Conservation (phyloP, 2,329 filamentous ascomycete genomes). For the Fusarium sororula region DNA sequence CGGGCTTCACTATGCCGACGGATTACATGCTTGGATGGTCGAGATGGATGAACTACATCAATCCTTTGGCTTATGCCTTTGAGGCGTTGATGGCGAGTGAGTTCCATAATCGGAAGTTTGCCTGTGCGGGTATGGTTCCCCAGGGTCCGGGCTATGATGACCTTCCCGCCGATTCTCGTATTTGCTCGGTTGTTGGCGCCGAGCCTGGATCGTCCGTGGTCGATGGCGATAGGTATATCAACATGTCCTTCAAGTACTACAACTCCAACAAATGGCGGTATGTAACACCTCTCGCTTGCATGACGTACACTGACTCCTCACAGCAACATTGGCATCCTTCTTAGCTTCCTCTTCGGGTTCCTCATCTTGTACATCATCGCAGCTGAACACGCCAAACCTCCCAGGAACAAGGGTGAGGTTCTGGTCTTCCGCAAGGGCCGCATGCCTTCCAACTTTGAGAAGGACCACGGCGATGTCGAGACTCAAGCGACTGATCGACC, state of each 20-base stretch:
- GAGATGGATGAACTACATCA: slow-evolving; percentile 72
- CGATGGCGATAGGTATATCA: slow-evolving; percentile 69
- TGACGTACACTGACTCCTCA: accelerated
- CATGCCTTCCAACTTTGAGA: slow-evolving; percentile 68
- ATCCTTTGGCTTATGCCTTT: slow-evolving; percentile 66
- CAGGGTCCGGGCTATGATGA: slow-evolving; percentile 45
- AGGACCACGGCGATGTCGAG: slow-evolving; percentile 44
- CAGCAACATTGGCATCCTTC: slow-evolving; percentile 74
- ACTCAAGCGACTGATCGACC: slow-evolving; percentile 40
- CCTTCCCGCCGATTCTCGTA: slow-evolving; percentile 55
- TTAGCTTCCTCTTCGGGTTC: slow-evolving; percentile 71
- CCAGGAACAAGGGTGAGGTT: slow-evolving; percentile 71
- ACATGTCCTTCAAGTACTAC: slow-evolving; percentile 63
- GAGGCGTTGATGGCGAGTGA: slow-evolving; percentile 42
- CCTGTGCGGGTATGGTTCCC: slow-evolving; percentile 63
- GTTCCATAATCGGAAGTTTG: slow-evolving; percentile 60
- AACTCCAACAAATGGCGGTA: slow-evolving; percentile 64
- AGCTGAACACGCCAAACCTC: slow-evolving; percentile 71
- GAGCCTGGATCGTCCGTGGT: slow-evolving; percentile 62
- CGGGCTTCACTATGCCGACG: slow-evolving; percentile 40
- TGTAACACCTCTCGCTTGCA: accelerated
- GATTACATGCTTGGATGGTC: slow-evolving; percentile 42
- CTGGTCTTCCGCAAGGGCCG: slow-evolving; percentile 68
- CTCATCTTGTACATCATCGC: slow-evolving; percentile 69
- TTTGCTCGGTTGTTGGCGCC: slow-evolving; percentile 65